These are phyloP conservation scores for Mycena alexandri DNA, from an alignment of 768 basidiomycete species.

Conservation along the genomic window DNA sequence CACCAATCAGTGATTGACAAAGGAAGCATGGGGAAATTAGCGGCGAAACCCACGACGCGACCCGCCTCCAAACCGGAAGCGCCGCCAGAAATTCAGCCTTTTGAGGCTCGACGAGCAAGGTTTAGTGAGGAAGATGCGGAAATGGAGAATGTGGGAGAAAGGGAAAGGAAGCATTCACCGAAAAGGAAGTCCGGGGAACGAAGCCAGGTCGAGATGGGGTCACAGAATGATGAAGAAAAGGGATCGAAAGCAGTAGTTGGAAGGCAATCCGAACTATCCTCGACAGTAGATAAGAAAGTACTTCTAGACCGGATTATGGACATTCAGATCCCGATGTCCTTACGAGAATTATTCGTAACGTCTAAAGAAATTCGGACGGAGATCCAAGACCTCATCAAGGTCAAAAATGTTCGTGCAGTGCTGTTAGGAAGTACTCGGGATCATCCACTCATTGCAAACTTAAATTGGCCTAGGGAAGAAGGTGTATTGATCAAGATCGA, in stretches of 20 bases:
- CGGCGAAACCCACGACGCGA: too few relatives aligned
- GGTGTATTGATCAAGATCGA: slow-evolving; percentile 34
- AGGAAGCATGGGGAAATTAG: too few relatives aligned
- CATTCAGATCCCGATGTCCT: not conserved
- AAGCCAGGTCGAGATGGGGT: not conserved
- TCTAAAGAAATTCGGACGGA: slow-evolving; percentile 20
- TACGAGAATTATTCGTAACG: slow-evolving; percentile 6
- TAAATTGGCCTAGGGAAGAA: not conserved
- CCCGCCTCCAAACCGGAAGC: too few relatives aligned
- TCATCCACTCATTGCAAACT: not conserved
- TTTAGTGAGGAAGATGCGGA: too few relatives aligned
- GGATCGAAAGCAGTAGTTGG: not conserved
- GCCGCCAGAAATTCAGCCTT: too few relatives aligned
- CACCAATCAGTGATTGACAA: too few relatives aligned
- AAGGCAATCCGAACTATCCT: slow-evolving; percentile 8
- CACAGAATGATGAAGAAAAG: not conserved
- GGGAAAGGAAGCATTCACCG: too few relatives aligned
- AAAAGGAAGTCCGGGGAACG: not conserved
- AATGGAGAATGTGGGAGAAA: too few relatives aligned
- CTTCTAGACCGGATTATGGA: slow-evolving; percentile 23
- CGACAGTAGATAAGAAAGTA: not conserved
- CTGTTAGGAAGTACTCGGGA: not conserved
- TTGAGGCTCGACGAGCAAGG: too few relatives aligned
- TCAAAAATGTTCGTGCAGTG: slow-evolving; percentile 16
- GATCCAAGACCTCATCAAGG: slow-evolving; percentile 19